Conservation (phyloP, 495 filamentous ascomycete species). For the Daldinia concentrica region DNA sequence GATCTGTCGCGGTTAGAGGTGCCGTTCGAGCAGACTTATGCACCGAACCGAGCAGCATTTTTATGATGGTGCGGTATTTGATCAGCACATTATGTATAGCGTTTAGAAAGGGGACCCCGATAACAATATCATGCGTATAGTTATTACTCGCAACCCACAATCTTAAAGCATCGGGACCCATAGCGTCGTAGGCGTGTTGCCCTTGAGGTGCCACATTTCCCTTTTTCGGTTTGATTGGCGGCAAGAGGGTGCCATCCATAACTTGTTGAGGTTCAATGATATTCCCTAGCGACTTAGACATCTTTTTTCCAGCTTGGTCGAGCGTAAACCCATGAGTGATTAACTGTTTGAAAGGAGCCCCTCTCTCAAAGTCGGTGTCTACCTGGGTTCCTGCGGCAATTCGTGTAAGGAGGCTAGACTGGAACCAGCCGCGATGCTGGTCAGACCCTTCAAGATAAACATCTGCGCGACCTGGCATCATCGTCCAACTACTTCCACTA, state of each 20-base stretch:
- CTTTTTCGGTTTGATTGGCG: conserved; percentile 56
- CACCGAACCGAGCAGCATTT: conserved; percentile 85
- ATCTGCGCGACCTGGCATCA: conserved; percentile 71
- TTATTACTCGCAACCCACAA: conserved; percentile 92
- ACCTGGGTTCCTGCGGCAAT: conserved; percentile 57
- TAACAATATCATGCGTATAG: conserved; percentile 85
- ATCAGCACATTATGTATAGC: conserved; percentile 76
- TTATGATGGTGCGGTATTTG: conserved; percentile 87
- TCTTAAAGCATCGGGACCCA: conserved; percentile 85
- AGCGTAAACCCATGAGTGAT: conserved; percentile 97
- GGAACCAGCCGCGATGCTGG: conserved; percentile 98
- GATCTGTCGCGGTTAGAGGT: conserved; percentile 66
- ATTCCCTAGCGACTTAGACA: conserved; percentile 99
- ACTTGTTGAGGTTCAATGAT: conserved; percentile 81
- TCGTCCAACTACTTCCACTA: conserved; percentile 94
- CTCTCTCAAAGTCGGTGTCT: conserved; percentile 36
- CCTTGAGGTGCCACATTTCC: conserved; percentile 35
- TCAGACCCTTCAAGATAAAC: conserved; percentile 94
- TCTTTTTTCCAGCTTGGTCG: conserved; percentile 88
- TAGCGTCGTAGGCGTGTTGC: conserved; percentile 48
- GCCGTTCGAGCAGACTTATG: conserved; percentile 63
- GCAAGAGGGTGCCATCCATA: conserved; percentile 75
- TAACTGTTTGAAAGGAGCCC: conserved; percentile 77
- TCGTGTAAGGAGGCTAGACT: conserved; percentile 94
- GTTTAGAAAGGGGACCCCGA: conserved; percentile 77